Evolutionary conservation across 148 eudicot species (phyloP).

Genomic region (Chenopodium album): DNA sequence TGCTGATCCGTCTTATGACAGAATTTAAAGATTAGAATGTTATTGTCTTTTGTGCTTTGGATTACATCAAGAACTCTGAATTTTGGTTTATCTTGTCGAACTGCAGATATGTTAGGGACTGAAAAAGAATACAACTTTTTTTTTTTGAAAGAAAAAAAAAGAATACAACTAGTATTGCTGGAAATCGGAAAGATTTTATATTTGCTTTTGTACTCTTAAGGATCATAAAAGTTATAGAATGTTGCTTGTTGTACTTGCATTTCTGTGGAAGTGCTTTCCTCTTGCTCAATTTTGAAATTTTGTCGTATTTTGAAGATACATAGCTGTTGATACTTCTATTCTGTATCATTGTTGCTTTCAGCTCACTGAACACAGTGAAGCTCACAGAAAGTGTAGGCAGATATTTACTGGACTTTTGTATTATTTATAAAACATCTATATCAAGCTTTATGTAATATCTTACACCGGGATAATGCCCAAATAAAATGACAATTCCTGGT

Average conservation of each 20-base stretch:
- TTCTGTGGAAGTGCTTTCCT: neutral
- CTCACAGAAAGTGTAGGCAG: neutral
- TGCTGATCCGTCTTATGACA: neutral
- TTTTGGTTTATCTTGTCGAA: neutral
- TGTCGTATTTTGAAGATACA: neutral
- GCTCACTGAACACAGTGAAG: neutral
- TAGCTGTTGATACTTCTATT: neutral
- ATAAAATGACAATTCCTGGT: constrained; percentile 24
- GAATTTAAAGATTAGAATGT: neutral
- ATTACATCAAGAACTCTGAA: neutral
- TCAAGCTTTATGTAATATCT: constrained; percentile 27
- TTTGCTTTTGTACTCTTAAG: neutral
- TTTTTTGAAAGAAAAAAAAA: neutral
- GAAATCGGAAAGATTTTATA: neutral
- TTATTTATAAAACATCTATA: constrained; percentile 28
- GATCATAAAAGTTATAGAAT: neutral
- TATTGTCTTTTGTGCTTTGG: neutral
- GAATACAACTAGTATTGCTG: neutral
- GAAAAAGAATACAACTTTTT: neutral
- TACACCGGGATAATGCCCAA: constrained; percentile 27
- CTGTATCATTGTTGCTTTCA: neutral
- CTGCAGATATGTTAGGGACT: neutral
- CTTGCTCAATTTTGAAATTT: neutral
- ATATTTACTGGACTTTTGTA: neutral
- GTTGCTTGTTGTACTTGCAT: neutral